Evolutionary conservation across 2,329 filamentous ascomycete species (phyloP), one percentile per base, ranked within the genome.

Genomic region (Ophidiomyces ophidiicola): DNA sequence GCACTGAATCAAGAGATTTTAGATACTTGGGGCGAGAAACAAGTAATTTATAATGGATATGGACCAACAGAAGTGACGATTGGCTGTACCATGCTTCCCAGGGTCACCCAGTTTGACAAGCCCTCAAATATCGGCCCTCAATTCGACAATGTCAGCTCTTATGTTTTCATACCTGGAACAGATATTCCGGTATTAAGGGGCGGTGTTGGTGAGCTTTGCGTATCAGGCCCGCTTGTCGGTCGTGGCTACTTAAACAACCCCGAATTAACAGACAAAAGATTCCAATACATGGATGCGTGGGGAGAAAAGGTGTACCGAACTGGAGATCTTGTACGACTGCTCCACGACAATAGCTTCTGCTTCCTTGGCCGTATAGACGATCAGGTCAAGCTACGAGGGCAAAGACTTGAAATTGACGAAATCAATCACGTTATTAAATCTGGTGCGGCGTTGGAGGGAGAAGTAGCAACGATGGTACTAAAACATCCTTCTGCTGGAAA

Each of bases 61-160:
- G 87, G 87, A 0, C 88, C 87, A 1, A 94, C 87, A 0, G 88
- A 94, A 57, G 82, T 84, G 0, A 94, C 87, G 0, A 94, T 94
- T 46, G 87, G 87, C 4, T 82, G 87, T 24, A 94, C 87, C 0
- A 92, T 90, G 71, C 87, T 81, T 50, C 78, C 79, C n/a, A 72
- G 82, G 23, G 83, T 94, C 5, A 82, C 83, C 0, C 59, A 65
- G 14, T 82, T 81, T 47, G 85, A 84, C 0, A 80, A 85, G 20
- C 76, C 87, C 0, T 82, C 84, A 7, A 94, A 94, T 51, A 94
- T 94, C 48, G 87, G 87, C 0, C 71, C 70, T 18, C 82, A 85
- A 46, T 94, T 94, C 48, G 74, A 80, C 48, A 94, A 94, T 46
- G 87, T 94, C 0, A 85, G 86, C 0, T 78, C 81, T 0, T 87